Evolutionary conservation across 2,329 filamentous ascomycete species (phyloP).

Genomic region (Lizonia empirigonia): DNA sequence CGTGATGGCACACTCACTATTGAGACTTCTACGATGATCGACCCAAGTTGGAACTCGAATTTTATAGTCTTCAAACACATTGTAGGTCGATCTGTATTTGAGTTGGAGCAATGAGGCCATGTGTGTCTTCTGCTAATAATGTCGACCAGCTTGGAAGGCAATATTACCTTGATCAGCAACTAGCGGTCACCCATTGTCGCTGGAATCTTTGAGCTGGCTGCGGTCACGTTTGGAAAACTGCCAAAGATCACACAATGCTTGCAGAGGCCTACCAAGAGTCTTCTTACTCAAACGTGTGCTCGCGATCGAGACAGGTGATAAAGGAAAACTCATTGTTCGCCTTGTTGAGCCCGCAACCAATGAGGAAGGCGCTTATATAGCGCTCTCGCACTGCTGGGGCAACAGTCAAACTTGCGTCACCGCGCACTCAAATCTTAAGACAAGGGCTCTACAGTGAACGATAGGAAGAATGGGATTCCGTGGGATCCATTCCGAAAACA

Average conservation of each 20-base stretch:
- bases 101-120: too few species aligned
- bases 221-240: conserved; percentile 14
- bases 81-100: conserved; percentile 12
- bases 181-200: conserved; percentile 18
- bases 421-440: background rate
- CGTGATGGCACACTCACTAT: conserved; percentile 13
- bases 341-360: conserved; percentile 7
- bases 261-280: background rate
- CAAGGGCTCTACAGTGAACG: background rate
- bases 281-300: conserved; percentile 23
- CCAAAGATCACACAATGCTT: conserved; percentile 12
- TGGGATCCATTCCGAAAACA: conserved; percentile 5
- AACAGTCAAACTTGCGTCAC: background rate
- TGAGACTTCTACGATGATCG: conserved; percentile 23
- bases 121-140: background rate
- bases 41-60: conserved; percentile 24
- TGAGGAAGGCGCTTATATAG: background rate
- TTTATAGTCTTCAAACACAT: conserved; percentile 18
- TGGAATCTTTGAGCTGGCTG: conserved; percentile 16
- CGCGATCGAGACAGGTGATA: background rate
- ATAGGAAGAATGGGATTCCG: background rate
- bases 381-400: conserved; percentile 6
- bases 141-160: conserved; percentile 18
- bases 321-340: background rate
- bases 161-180: conserved; percentile 20